Base-by-base conservation (phyloP, 2,329 filamentous ascomycete genomes). In the Aureobasidium sp. region DNA sequence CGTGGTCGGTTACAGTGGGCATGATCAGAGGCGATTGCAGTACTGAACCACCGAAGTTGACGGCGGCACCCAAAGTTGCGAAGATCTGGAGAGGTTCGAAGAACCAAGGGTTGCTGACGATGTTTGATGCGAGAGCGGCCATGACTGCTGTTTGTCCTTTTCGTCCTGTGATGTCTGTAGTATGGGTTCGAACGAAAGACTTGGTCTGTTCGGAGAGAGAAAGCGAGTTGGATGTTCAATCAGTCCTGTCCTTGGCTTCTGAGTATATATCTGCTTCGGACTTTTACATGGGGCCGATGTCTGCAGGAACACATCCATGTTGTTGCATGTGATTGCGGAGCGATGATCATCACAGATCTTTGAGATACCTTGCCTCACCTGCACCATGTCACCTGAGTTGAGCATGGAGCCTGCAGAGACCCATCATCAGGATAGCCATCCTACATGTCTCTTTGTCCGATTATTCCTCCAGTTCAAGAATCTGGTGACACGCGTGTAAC, bases 1-100 rank as follows among this genome's bases (percentile, higher is more conserved):
- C 62, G 36, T 66, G 62, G 56, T 59, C 53, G 39, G 53, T 51
- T 34, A 72, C 65, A 62, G 69, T 69, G 63, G 70, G 70, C 68
- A 72, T 69, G 29, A 68, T 70, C 51, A 72, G 65, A 36, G 69
- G 67, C 39, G 70, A 68, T 67, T 71, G 70, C n/a, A 72, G 67
- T 31, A 64, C 69, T 45, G 70, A 71, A 56, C 67, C 70, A 56
- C 70, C 70, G 44, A 69, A 69, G 67, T 72, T 72, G 60, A 68
- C 63, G 56, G 70, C 70, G 14, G 69, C 68, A 60, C 66, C 67
- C 17, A 72, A 61, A 7, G 66, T 67, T 31, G 67, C 67, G 62
- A 71, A 65, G 63, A 63, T 63, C 31, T 63, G 62, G 34, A 63
- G 62, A 29, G 55, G 62, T n/a, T 63, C 62, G 62, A 59, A 55